These are phyloP conservation scores for Flagelloscypha sp. DNA, from an alignment of 768 basidiomycete species.

Conservation along the genomic window DNA sequence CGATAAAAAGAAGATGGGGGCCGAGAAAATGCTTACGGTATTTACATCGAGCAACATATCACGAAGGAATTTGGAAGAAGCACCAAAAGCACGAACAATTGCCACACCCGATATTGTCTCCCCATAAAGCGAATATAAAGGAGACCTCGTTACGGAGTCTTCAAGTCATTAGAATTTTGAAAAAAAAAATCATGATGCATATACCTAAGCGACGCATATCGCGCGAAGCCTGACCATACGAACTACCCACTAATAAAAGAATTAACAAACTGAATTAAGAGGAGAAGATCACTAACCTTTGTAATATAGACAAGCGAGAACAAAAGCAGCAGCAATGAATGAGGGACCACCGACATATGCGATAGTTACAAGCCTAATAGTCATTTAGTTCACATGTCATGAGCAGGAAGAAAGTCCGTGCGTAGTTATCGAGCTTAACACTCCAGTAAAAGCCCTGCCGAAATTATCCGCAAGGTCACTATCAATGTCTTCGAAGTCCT, in stretches of 20 bases:
- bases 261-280: too few species aligned
- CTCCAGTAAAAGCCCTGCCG: slow-evolving; percentile 67
- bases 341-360: slow-evolving; percentile 71
- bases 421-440: slow-evolving; percentile 62
- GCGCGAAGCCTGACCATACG: slow-evolving; percentile 79
- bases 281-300: slow-evolving; percentile 62
- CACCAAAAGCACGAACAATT: slow-evolving; percentile 74
- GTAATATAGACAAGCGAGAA: slow-evolving; percentile 60
- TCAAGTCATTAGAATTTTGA: slow-evolving; percentile 2
- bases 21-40: slow-evolving; percentile 41
- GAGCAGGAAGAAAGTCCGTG: too few species aligned
- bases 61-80: slow-evolving; percentile 75
- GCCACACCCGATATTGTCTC: slow-evolving; percentile 63
- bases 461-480: slow-evolving; percentile 80
- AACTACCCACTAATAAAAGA: too few species aligned
- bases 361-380: slow-evolving; percentile 65
- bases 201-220: slow-evolving; percentile 75
- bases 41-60: slow-evolving; percentile 81
- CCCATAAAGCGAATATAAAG: slow-evolving; percentile 38
- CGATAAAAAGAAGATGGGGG: too few species aligned
- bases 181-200: slow-evolving; percentile 12
- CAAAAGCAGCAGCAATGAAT: slow-evolving; percentile 53
- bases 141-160: slow-evolving; percentile 44
- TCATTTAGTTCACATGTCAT: too few species aligned
- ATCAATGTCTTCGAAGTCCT: slow-evolving; percentile 88